Percentiles rank a stretch among this genome's conserved stretches.
Conservation (phyloP, 139 green algal genomes). For the Chlamydomonas sp. region DNA sequence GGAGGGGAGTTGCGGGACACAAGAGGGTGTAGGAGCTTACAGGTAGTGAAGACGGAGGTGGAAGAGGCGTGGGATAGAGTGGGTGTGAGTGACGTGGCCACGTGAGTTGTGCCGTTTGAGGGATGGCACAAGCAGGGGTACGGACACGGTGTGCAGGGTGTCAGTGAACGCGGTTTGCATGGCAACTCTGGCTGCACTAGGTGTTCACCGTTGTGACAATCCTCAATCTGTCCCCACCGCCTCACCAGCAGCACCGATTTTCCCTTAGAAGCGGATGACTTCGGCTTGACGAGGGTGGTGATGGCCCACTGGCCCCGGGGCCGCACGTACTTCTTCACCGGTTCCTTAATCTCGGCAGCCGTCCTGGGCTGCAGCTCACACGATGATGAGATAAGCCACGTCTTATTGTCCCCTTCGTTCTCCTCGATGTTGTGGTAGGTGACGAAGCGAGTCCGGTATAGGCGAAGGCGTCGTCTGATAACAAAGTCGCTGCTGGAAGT, state of each 20-base stretch:
- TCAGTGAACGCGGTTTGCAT: neutral
- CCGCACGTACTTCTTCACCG: conserved; percentile 19
- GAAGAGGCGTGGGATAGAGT: neutral
- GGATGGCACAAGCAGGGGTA: neutral
- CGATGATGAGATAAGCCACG: conserved; percentile 48
- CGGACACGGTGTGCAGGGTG: neutral
- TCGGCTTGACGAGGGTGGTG: conserved; percentile 32
- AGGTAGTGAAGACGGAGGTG: neutral
- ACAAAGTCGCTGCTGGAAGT: conserved; percentile 48
- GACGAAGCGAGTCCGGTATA: conserved; percentile 43
- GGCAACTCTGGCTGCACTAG: neutral
- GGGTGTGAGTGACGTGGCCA: neutral
- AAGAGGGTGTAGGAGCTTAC: neutral
- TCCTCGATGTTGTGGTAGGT: conserved; percentile 36
- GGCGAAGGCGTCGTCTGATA: conserved; percentile 22
- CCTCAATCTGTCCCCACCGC: neutral
- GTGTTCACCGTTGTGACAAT: neutral
- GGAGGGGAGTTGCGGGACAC: neutral
- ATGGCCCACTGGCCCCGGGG: conserved; percentile 40
- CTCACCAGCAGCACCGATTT: conserved; percentile 49
- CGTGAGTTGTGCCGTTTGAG: neutral
- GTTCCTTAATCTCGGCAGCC: conserved; percentile 29
- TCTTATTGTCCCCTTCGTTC: conserved; percentile 40
- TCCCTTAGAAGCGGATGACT: neutral
- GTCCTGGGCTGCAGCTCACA: conserved; percentile 54